Base-by-base conservation (phyloP, 208 protist species). In the Blastocrithidia nonstop region DNA sequence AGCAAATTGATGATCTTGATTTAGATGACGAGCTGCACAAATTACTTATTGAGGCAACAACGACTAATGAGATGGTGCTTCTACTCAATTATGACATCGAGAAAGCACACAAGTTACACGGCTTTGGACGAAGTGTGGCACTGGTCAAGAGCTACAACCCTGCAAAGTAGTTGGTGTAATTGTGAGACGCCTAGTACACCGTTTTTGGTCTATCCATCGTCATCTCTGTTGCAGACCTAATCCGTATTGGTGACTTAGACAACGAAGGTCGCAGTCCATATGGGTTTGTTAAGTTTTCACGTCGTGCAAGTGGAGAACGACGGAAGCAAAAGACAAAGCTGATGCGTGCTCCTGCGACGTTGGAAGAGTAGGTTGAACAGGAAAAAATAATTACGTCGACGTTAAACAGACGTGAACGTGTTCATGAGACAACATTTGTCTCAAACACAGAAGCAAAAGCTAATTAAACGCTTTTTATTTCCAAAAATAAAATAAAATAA, bases 161-260 rank as follows among this genome's bases (percentile, higher is more conserved):
- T 32, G 67, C 65, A 17, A 76, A 66, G 31, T 24, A 70, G 33
- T 53, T 66, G 22, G 63, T 90, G n/a, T 65, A 78, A 57, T 57
- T 90, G 3, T 81, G 61, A 63, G 76, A 90, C 33, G 75, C 72
- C 15, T 75, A 90, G 71, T 83, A 82, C 67, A 58, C 73, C 57
- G 68, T 87, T n/a, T 83, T 82, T 33, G 81, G 81, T 7, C 61
- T 83, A 9, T 49, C 50, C 33, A 76, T 65, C 46, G 67, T 60
- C 6, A 67, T 84, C 19, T 66, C 58, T 7, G 51, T 74, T 38
- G 47, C 58, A 15, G 57, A 82, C 50, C 57, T 90, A 11, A 69
- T 86, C 37, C 66, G 75, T 48, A 85, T 85, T 45, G 72, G 73
- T 35, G 73, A 86, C 50, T 42, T 90, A 45, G 64, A 78, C 22